Percentiles rank a stretch among this genome's conserved stretches.
Conservation (phyloP, 148 eudicot species). For the Diospyros kaki region DNA sequence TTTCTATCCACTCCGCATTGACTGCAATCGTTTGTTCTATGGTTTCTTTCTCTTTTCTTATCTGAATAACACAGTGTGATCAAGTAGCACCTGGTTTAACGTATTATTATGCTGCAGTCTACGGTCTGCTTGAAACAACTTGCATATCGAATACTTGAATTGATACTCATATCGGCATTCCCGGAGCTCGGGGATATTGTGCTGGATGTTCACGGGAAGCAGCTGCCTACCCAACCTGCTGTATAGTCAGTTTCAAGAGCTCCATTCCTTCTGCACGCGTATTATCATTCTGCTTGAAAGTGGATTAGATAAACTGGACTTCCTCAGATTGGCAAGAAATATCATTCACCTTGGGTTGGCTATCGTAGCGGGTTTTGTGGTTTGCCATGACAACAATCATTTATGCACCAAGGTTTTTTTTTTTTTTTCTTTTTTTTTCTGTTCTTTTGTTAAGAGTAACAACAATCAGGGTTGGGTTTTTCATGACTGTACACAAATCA, state of each 20-base stretch:
- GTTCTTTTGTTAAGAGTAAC: no score
- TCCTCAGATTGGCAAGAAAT: no score
- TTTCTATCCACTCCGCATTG: not conserved
- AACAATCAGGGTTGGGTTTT: no score
- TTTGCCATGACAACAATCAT: no score
- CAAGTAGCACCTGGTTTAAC: not conserved
- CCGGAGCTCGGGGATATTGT: constrained; percentile 82
- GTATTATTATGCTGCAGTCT: constrained; percentile 51
- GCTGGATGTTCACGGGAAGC: constrained; percentile 52
- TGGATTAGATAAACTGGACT: no score
- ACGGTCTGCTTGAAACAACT: constrained; percentile 85
- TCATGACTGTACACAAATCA: no score
- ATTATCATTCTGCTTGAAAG: no score
- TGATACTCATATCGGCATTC: constrained; percentile 66
- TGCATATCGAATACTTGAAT: constrained; percentile 70
- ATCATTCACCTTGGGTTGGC: no score
- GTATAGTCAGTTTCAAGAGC: constrained; percentile 6
- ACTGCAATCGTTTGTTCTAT: not conserved
- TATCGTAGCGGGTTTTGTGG: no score
- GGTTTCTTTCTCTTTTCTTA: not conserved
- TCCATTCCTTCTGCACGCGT: no score
- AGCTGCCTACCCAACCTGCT: constrained; percentile 23
- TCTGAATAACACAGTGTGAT: not conserved
- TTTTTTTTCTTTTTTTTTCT: no score
- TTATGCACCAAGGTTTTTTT: no score